Evolutionary conservation across 345 rosid species (phyloP).

Genomic region (Mallotus nudiflorus): DNA sequence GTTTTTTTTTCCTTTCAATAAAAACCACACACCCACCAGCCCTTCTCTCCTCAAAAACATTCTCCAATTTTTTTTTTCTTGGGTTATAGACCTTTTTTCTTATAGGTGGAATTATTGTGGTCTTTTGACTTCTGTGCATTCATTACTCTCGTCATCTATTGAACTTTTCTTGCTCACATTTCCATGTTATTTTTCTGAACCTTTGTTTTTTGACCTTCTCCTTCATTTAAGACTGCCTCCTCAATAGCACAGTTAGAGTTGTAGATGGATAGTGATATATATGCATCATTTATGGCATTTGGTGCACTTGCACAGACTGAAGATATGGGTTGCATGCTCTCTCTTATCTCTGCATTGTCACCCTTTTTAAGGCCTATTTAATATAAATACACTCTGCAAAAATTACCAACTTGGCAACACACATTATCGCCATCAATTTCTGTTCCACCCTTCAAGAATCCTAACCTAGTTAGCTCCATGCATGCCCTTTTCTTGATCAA

Average conservation of each 20-base stretch:
- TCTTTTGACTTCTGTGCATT: not conserved
- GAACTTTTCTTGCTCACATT: not conserved
- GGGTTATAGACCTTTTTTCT: too few species aligned
- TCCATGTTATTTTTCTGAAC: constrained; percentile 32
- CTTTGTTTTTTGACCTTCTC: constrained; percentile 35
- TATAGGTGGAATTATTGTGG: too few species aligned
- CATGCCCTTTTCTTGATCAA: not conserved
- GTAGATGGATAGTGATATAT: not conserved
- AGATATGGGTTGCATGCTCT: not conserved
- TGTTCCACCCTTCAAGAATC: constrained; percentile 1
- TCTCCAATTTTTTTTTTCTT: not conserved
- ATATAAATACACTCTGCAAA: not conserved
- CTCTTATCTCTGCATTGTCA: constrained; percentile 25
- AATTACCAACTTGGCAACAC: constrained; percentile 20
- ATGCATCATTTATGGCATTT: constrained; percentile 32
- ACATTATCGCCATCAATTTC: not conserved
- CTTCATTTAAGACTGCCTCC: constrained; percentile 15
- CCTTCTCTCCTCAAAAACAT: not conserved
- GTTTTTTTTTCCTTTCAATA: constrained; percentile 4
- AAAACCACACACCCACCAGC: constrained; percentile 14
- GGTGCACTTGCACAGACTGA: not conserved
- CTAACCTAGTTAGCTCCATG: not conserved
- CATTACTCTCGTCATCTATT: not conserved
- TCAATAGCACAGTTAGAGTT: constrained; percentile 46
- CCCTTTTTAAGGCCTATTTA: constrained; percentile 31